phyloP scores from a whole-genome alignment of 164 flowering plant species.

The Cinnamomum micranthum region DNA sequence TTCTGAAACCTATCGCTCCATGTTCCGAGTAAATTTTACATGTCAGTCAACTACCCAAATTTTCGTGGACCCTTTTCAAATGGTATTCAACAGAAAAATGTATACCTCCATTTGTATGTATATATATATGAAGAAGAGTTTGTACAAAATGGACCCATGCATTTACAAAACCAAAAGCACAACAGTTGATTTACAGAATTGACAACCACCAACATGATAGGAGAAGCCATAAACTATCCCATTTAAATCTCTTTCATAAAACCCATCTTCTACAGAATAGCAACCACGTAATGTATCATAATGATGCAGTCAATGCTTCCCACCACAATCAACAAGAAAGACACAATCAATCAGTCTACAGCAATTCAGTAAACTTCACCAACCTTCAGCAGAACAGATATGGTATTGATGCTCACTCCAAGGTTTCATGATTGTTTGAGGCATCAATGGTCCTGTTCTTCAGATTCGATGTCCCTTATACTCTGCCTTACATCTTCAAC shows the following conservation, averaged over 20 bases:
- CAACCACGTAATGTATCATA: background rate
- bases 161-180: background rate
- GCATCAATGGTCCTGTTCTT: background rate
- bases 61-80: background rate
- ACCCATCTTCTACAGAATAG: background rate
- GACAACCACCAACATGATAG: background rate
- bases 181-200: background rate
- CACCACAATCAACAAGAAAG: background rate
- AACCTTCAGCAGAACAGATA: background rate
- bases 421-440: background rate
- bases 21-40: no score
- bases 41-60: background rate
- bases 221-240: background rate
- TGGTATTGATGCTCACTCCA: background rate
- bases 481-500: constrained; percentile 31
- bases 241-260: background rate
- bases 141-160: background rate
- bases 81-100: background rate
- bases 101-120: background rate
- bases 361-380: background rate
- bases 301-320: background rate
- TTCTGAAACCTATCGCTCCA: no score
- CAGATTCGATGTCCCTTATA: constrained; percentile 11
- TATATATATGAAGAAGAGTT: background rate
- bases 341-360: background rate